phyloP scores from a whole-genome alignment of 768 basidiomycete genomes.

The Cyclocybe cylindracea region DNA sequence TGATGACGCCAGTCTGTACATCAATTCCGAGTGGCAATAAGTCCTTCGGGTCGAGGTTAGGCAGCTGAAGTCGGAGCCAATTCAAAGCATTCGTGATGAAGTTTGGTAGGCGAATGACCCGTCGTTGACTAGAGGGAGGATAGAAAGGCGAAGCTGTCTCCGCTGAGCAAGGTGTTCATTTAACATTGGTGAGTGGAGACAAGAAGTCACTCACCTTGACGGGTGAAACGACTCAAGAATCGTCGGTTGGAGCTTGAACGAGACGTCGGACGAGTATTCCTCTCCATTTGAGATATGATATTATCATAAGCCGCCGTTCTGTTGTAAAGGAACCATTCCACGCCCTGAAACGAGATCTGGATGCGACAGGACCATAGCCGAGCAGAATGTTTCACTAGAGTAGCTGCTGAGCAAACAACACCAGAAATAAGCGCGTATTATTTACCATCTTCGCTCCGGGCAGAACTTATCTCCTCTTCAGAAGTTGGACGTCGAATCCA shows the following conservation, averaged over 20 bases:
- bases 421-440: conserved; percentile 1
- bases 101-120: conserved; percentile 33
- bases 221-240: conserved; percentile 38
- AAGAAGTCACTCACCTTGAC: conserved; percentile 33
- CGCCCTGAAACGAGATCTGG: conserved; percentile 76
- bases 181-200: not conserved
- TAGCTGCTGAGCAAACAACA: not conserved
- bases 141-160: conserved; percentile 25
- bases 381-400: conserved; percentile 32
- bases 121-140: conserved; percentile 28
- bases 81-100: conserved; percentile 40
- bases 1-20: conserved; percentile 77
- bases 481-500: conserved; percentile 84
- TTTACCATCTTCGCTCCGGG: conserved; percentile 57
- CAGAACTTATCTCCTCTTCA: conserved; percentile 64
- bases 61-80: conserved; percentile 64
- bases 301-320: conserved; percentile 85
- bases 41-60: conserved; percentile 76
- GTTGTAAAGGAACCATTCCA: conserved; percentile 95
- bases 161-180: conserved; percentile 15
- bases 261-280: conserved; percentile 32
- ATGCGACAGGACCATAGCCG: conserved; percentile 72
- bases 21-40: conserved; percentile 85
- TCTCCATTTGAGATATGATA: conserved; percentile 76
- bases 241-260: conserved; percentile 38